phyloP scores from a whole-genome alignment of 148 eudicot species.

The Amaranthus palmeri region DNA sequence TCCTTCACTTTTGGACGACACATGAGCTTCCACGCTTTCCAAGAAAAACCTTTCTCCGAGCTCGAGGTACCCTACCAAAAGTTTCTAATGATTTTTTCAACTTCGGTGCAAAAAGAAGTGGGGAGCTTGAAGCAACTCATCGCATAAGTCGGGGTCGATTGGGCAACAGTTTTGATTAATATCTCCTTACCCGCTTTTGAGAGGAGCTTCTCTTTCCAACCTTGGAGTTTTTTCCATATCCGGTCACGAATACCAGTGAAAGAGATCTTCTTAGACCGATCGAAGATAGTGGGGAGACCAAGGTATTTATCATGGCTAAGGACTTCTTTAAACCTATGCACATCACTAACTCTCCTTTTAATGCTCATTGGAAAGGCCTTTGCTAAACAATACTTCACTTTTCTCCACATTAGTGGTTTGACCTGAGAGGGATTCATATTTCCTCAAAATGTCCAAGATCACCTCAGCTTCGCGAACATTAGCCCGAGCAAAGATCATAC shows the following conservation, averaged over 20 bases:
- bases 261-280: too few species aligned
- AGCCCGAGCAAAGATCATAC: not conserved
- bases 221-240: too few species aligned
- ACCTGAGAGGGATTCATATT: too few species aligned
- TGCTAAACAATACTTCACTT: not conserved
- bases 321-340: not conserved
- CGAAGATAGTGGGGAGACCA: not conserved
- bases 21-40: not conserved
- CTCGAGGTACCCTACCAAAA: not conserved
- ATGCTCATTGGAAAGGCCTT: not conserved
- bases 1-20: not conserved
- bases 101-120: not conserved
- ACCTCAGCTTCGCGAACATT: too few species aligned
- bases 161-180: too few species aligned
- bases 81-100: not conserved
- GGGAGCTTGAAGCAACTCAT: too few species aligned
- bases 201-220: too few species aligned
- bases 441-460: not conserved
- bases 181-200: too few species aligned
- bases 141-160: too few species aligned
- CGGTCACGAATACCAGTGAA: too few species aligned
- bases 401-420: not conserved
- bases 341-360: too few species aligned
- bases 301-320: not conserved
- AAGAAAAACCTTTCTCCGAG: not conserved